Percentiles rank a stretch among this genome's conserved stretches.
Conservation (phyloP, 148 eudicot species). For the Cornus controversa region DNA sequence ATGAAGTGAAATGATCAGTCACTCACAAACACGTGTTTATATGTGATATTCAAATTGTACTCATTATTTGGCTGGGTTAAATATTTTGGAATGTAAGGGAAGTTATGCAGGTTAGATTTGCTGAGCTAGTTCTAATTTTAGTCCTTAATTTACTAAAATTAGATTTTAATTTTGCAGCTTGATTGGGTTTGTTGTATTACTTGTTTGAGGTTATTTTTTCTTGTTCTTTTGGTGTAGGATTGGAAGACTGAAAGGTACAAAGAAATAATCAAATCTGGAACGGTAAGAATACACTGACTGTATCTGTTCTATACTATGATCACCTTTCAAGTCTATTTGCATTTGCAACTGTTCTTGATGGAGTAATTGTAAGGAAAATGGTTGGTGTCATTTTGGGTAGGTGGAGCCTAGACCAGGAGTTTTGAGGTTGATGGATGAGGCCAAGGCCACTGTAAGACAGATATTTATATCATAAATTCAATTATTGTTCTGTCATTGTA, state of each 20-base stretch:
- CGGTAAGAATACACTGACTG: slow-evolving; percentile 50
- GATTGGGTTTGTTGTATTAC: slow-evolving; percentile 7
- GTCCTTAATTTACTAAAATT: neutral
- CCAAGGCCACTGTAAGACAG: slow-evolving; percentile 81
- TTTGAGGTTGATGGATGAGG: slow-evolving; percentile 96
- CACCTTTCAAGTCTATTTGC: neutral
- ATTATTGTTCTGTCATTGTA: neutral
- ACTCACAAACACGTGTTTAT: no score
- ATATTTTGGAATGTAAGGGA: neutral
- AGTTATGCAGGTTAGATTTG: neutral
- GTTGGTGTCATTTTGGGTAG: slow-evolving; percentile 37
- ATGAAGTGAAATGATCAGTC: no score
- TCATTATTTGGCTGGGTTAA: neutral
- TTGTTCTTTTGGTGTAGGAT: slow-evolving; percentile 50
- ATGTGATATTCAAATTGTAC: neutral
- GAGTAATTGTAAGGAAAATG: neutral
- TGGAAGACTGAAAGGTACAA: slow-evolving; percentile 99
- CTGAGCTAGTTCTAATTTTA: neutral
- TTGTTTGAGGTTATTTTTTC: slow-evolving; percentile 1
- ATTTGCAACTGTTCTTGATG: neutral
- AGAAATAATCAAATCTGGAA: slow-evolving; percentile 93
- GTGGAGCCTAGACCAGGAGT: slow-evolving; percentile 96
- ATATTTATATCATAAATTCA: slow-evolving; percentile 8
- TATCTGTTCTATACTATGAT: neutral
- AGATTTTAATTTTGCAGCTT: neutral